Evolutionary conservation across 2,329 filamentous ascomycete genomes (phyloP).

Genomic region (Talaromyces sp.): DNA sequence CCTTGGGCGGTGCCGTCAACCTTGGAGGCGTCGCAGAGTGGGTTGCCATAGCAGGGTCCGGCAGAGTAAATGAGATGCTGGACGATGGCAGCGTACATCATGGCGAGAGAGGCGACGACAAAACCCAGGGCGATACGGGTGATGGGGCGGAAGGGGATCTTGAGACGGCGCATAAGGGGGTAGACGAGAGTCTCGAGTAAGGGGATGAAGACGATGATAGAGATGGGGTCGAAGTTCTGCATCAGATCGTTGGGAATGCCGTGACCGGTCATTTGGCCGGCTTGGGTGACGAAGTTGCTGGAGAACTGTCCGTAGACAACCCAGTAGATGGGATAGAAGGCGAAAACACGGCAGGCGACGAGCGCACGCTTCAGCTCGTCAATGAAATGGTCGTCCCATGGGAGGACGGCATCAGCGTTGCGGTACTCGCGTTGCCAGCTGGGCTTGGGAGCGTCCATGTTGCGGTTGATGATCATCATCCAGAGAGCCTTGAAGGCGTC

Average conservation of each 20-base stretch:
- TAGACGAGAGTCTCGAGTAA: slow-evolving; percentile 71
- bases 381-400: slow-evolving; percentile 71
- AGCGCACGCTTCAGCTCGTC: slow-evolving; percentile 70
- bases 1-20: slow-evolving; percentile 36
- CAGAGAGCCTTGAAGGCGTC: slow-evolving; percentile 66
- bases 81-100: slow-evolving; percentile 63
- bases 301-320: slow-evolving; percentile 70
- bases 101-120: slow-evolving; percentile 63
- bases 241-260: slow-evolving; percentile 78
- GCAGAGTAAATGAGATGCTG: slow-evolving; percentile 59
- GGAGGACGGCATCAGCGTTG: slow-evolving; percentile 43
- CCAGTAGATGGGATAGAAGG: slow-evolving; percentile 72
- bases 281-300: slow-evolving; percentile 68
- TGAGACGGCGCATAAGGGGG: slow-evolving; percentile 64
- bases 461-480: slow-evolving; percentile 56
- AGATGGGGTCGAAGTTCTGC: slow-evolving; percentile 74
- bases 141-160: slow-evolving; percentile 72
- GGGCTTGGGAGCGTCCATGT: slow-evolving; percentile 67
- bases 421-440: slow-evolving; percentile 61
- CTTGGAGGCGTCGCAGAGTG: slow-evolving; percentile 36
- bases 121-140: slow-evolving; percentile 75
- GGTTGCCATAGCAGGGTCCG: slow-evolving; percentile 54
- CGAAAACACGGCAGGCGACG: slow-evolving; percentile 70
- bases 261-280: slow-evolving; percentile 63
- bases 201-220: slow-evolving; percentile 74